Base-by-base conservation (phyloP, 306 rosid genomes). In the Corylus avellana region DNA sequence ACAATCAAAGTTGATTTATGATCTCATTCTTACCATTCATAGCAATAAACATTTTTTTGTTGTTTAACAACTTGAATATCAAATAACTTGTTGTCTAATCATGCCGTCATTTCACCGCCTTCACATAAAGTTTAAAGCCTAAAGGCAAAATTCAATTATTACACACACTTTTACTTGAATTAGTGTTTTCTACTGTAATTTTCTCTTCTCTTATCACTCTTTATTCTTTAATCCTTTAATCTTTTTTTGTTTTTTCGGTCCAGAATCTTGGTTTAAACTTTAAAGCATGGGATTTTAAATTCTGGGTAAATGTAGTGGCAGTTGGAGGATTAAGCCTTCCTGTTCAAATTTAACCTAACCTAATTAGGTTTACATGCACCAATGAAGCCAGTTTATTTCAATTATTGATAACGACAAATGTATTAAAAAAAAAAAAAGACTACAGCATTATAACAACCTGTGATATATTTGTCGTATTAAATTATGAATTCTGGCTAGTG, bases 121-220 rank as follows among this genome's bases (percentile, higher is more conserved):
- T 44, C 44, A 29, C 17, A 47, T 12, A 37, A 44, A n/a, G 63
- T 13, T 46, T 16, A 1, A 62, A 50, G 39, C 22, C 46, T 48
- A 22, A 22, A 75, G 25, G 4, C n/a, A 22, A 57, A 37, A 67
- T 29, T 67, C 48, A 57, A 68, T 49, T 44, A 75, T 70, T n/a
- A 20, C 17, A 48, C 7, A 29, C 64, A 29, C 79, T 75, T 75
- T 75, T 68, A 29, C 75, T 75, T 75, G 12, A 67, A 22, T 51
- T 5, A 12, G 47, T 27, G 47, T 53, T 35, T 62, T 72, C 66
- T 22, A 59, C 82, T 62, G 59, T 59, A 13, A 20, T 61, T 79
- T 73, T 62, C 76, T 49, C 29, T 22, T 22, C 25, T 22, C 25
- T 22, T 14, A 1, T 16, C 20, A 54, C 3, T 2, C 56, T 42